phyloP scores from a whole-genome alignment of 2,329 filamentous ascomycete species.

The Colletotrichum aenigma region DNA sequence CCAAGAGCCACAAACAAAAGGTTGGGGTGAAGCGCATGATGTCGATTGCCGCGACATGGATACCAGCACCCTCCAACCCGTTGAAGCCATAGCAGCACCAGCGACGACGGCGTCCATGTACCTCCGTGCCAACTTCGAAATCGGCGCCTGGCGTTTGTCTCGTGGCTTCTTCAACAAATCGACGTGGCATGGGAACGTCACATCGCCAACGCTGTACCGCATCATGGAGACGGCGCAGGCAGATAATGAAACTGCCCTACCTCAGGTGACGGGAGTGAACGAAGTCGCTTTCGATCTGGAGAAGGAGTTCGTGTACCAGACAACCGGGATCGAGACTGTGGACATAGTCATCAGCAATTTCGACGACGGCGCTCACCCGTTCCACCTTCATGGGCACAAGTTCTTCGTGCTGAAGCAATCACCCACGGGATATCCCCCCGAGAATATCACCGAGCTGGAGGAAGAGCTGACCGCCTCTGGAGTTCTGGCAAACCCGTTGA shows the following conservation, averaged over 20 bases:
- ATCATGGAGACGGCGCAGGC: constrained; percentile 29
- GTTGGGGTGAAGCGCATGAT: constrained; percentile 53
- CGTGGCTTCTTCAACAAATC: constrained; percentile 60
- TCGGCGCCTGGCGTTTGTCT: constrained; percentile 55
- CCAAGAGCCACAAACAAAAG: constrained; percentile 42
- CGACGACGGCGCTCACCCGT: constrained; percentile 39
- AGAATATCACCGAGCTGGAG: constrained; percentile 23
- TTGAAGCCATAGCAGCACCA: constrained; percentile 37
- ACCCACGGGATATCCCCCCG: constrained; percentile 37
- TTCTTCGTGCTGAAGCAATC: constrained; percentile 52
- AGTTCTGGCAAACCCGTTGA: constrained; percentile 33
- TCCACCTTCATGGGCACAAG: constrained; percentile 65
- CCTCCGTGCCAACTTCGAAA: constrained; percentile 59
- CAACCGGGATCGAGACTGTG: constrained; percentile 7
- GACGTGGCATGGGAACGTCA: constrained; percentile 47
- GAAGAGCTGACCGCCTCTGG: constrained; percentile 22
- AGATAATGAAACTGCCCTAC: background rate
- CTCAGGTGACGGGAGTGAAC: constrained; percentile 29
- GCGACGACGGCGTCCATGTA: constrained; percentile 44
- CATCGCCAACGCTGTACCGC: constrained; percentile 38
- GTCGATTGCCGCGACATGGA: constrained; percentile 59
- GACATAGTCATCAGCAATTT: constrained; percentile 36
- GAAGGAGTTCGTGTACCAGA: constrained; percentile 20
- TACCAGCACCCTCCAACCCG: constrained; percentile 47
- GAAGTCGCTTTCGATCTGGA: constrained; percentile 29